These are phyloP conservation scores for Xylariaceae sp. DNA, from an alignment of 2,329 filamentous ascomycete genomes.

Conservation along the genomic window DNA sequence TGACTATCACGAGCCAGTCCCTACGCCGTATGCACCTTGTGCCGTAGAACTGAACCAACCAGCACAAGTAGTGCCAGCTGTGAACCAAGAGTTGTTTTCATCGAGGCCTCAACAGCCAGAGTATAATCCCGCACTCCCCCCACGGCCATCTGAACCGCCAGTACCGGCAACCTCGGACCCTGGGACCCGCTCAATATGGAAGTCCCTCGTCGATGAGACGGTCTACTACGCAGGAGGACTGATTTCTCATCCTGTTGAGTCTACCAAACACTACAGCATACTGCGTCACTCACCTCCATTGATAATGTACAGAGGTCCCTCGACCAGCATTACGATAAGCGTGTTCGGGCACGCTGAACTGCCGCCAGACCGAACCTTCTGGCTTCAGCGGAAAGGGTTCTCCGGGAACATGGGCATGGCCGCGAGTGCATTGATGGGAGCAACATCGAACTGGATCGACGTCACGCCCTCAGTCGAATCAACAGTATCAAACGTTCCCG, in stretches of 20 bases:
- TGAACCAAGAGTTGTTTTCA: conserved; percentile 7
- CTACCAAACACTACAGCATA: conserved; percentile 60
- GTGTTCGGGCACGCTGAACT: conserved; percentile 56
- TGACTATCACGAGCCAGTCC: conserved; percentile 25
- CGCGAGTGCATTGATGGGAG: conserved; percentile 56
- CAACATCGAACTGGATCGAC: conserved; percentile 58
- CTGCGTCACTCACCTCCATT: conserved; percentile 60
- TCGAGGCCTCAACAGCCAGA: conserved; percentile 12
- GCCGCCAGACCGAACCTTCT: conserved; percentile 54
- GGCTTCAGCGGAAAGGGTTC: conserved; percentile 64
- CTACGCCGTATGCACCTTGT: conserved; percentile 3
- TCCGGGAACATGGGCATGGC: conserved; percentile 65
- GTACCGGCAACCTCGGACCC: conserved; percentile 10
- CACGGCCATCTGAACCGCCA: conserved; percentile 18
- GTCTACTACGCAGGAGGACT: conserved; percentile 62
- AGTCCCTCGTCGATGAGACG: conserved; percentile 50
- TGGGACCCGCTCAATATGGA: conserved; percentile 36
- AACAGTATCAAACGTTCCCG: conserved; percentile 43
- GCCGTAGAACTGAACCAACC: conserved; percentile 7
- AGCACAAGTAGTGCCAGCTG: neutral
- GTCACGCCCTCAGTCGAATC: conserved; percentile 56
- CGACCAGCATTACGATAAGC: conserved; percentile 59
- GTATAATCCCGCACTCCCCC: conserved; percentile 18
- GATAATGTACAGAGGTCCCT: conserved; percentile 60
- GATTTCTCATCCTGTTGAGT: conserved; percentile 57